Evolutionary conservation across 441 rosid species (phyloP).

Genomic region (Erodium trifolium): DNA sequence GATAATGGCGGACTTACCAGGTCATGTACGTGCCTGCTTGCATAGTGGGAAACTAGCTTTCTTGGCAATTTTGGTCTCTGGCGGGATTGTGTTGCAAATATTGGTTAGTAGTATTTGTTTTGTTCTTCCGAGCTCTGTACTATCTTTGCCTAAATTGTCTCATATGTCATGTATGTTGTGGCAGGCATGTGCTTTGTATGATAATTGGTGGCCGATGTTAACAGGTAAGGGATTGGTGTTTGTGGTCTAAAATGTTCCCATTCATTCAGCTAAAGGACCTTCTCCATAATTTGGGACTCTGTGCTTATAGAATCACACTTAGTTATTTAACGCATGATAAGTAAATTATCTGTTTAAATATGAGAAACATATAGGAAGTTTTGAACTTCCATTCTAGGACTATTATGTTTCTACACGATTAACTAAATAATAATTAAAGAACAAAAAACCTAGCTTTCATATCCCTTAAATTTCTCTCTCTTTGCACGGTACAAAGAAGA

Average conservation of each 20-base stretch:
- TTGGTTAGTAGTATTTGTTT: constrained; percentile 39
- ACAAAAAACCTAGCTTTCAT: too few species aligned
- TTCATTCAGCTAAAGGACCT: not conserved
- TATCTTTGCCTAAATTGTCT: constrained; percentile 7
- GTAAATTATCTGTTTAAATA: not conserved
- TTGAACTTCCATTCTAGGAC: not conserved
- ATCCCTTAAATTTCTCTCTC: too few species aligned
- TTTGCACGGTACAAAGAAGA: too few species aligned
- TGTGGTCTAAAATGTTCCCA: not conserved
- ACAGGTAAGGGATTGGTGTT: constrained; percentile 38
- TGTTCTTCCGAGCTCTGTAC: not conserved
- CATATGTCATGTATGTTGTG: constrained; percentile 15
- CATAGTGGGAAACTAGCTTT: constrained; percentile 73
- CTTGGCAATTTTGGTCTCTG: constrained; percentile 79
- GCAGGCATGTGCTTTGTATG: constrained; percentile 87
- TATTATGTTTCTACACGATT: not conserved
- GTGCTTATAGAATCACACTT: not conserved
- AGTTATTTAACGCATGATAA: not conserved
- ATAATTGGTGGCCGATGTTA: constrained; percentile 99
- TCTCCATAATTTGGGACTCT: not conserved
- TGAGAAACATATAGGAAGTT: not conserved
- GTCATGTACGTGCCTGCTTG: constrained; percentile 64
- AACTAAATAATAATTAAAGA: too few species aligned
- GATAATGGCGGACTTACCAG: constrained; percentile 73
- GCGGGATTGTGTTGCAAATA: constrained; percentile 80